Evolutionary conservation across 2,329 filamentous ascomycete species (phyloP), one percentile per base, ranked within the genome.

Genomic region (Blastomyces gilchristii): DNA sequence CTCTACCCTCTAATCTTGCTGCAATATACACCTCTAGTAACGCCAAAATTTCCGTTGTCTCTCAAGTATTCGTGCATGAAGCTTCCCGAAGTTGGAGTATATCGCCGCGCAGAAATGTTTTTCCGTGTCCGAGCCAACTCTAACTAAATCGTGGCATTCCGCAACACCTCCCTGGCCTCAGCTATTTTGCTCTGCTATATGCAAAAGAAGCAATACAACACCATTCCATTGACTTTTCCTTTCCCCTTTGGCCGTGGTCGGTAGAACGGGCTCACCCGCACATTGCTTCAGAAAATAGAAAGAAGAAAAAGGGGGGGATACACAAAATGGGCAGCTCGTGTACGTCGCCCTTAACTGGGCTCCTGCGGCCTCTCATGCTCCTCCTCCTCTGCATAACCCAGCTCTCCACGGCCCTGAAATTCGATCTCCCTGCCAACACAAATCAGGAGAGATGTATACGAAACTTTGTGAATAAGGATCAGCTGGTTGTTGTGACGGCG

Each of bases 391-490:
- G 73, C 56, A 57, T 69, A 37, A 34, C 66, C 12, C 72, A 75
- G 61, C 66, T 79, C 50, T 72, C 79, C 50, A 78, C 79, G 50
- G 91, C 91, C 64, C 86, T 99, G 71, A 97, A 96, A 81, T 97
- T 99, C 83, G 94, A 99, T 72, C 85, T 99, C 65, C 78, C 85
- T 71, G 90, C 91, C 54, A 76, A 78, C 64, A 81, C 84, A 75
- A 85, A 87, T 70, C 80, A 81, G 73, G 89, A 93, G 79, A 85
- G 93, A 80, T 99, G 94, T 80, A 89, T 99, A 76, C 86, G 93
- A 75, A 99, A 99, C 81, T 99, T 97, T 76, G 92, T 97, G 68
- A 84, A 85, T 65, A 89, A 86, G 78, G 91, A 97, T 74, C 96
- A 94, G 67, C 81, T 99, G 68, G 94, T 99, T 52, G 93, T 97